Evolutionary conservation across 1,139 yeast genomes (phyloP), one percentile per base, ranked within the genome.

Genomic region (Citeromyces hawaiiensis): DNA sequence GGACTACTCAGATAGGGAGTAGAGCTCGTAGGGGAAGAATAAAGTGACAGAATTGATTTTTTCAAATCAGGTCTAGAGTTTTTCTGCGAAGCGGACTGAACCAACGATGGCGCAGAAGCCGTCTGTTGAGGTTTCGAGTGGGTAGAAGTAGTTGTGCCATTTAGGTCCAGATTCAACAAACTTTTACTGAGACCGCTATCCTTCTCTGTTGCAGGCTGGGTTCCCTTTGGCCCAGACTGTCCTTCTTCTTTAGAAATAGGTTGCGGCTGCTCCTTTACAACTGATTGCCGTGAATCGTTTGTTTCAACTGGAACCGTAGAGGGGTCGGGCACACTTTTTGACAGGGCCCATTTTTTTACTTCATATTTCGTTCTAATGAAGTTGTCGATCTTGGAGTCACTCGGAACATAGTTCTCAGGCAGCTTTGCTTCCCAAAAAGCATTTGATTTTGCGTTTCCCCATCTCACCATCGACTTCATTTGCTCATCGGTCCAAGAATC

Each of bases 401-500:
- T 86, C 3, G 97, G 97, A 18, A 75, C 64, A 54, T 87, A 83
- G 39, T 64, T 60, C 8, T 61, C 70, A 2, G 91, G 88, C 46
- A 91, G 67, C 51, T 75, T 76, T 37, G 76, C 69, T 57, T 91
- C 98, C 94, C 96, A 91, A 50, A 63, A 77, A 39, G 57, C 48
- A 55, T 91, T 91, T 30, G 93, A 88, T 47, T 73, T 72, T 37
- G 62, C 69, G 55, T 88, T 91, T 3, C 96, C 96, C 94, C 95
- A 85, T 50, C 72, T 65, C 35, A 86, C 76, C 80, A 91, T 79
- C 49, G 75, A 76, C 45, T 73, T 79, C 35, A 86, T 75, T 58
- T 91, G 96, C 53, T 83, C 94, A 50, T 87, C 95, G 9, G 94
- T 83, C 98, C 98, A 91, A 1, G 94, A 82, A 57, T 91, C 97